A percentile compares a stretch with the other conserved stretches of the same genome.
Evolutionary conservation across 345 rosid species (phyloP).

Genomic region (Brassica incana): DNA sequence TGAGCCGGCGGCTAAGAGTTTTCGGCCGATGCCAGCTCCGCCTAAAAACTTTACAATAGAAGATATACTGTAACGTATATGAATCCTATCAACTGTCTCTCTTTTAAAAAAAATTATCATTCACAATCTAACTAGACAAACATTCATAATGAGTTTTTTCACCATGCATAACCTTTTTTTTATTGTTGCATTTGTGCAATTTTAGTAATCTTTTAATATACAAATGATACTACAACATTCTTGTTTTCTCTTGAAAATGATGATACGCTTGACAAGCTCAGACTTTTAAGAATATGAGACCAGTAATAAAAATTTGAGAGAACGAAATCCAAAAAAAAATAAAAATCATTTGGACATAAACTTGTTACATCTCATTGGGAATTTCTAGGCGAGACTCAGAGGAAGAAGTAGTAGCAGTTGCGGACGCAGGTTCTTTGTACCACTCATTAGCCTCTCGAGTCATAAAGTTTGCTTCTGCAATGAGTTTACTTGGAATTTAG

Average conservation of each 20-base stretch:
- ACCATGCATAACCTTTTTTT: not conserved
- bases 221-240: not conserved
- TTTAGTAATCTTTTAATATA: not conserved
- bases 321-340: not conserved
- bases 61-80: constrained; percentile 26
- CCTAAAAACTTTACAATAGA: constrained; percentile 27
- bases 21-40: constrained; percentile 20
- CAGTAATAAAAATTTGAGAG: not conserved
- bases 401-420: constrained; percentile 34
- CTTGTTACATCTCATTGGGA: constrained; percentile 26
- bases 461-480: constrained; percentile 85
- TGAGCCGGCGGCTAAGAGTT: constrained; percentile 17
- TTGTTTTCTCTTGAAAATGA: not conserved
- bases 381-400: constrained; percentile 38
- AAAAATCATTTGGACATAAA: not conserved
- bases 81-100: not conserved
- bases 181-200: not conserved
- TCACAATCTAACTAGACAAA: not conserved
- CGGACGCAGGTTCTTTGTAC: constrained; percentile 73
- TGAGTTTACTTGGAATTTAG: constrained; percentile 1
- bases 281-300: not conserved
- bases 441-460: constrained; percentile 73
- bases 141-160: not conserved
- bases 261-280: not conserved
- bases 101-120: not conserved